Evolutionary conservation across 352 stramenopile species (phyloP).

Genomic region (Pythium coloratum): DNA sequence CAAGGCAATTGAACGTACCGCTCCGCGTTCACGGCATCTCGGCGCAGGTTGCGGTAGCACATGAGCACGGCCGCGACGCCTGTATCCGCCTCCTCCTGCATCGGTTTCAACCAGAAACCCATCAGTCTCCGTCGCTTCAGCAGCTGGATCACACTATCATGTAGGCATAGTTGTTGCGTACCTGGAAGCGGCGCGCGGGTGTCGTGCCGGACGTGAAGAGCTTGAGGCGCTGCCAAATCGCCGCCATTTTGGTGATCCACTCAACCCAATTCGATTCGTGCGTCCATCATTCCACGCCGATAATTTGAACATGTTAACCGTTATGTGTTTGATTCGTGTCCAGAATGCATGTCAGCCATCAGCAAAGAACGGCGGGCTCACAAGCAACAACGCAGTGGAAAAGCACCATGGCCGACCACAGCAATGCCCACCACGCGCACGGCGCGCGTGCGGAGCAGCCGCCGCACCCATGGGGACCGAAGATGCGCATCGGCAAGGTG

Average conservation of each 20-base stretch:
- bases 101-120: not conserved
- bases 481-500: constrained; percentile 84
- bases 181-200: constrained; percentile 80
- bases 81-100: constrained; percentile 79
- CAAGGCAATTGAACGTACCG: constrained; percentile 31
- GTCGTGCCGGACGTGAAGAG: constrained; percentile 78
- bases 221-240: constrained; percentile 71
- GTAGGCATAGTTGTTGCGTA: constrained; percentile 16
- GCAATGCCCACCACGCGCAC: not conserved
- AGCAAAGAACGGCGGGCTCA: constrained; percentile 16
- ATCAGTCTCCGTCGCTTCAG: not conserved
- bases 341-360: constrained; percentile 26
- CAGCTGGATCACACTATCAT: not conserved
- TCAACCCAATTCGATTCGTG: not conserved
- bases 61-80: constrained; percentile 77
- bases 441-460: constrained; percentile 23
- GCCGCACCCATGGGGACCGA: constrained; percentile 71
- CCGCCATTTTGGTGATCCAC: constrained; percentile 44
- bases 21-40: constrained; percentile 43
- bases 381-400: not conserved
- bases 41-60: constrained; percentile 70
- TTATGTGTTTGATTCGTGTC: constrained; percentile 13
- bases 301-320: constrained; percentile 4
- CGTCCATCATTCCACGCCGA: not conserved
- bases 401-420: constrained; percentile 19